These are phyloP conservation scores for Ceraceosorus guamensis DNA, from an alignment of 1,284 basidiomycete genomes.

Conservation along the genomic window DNA sequence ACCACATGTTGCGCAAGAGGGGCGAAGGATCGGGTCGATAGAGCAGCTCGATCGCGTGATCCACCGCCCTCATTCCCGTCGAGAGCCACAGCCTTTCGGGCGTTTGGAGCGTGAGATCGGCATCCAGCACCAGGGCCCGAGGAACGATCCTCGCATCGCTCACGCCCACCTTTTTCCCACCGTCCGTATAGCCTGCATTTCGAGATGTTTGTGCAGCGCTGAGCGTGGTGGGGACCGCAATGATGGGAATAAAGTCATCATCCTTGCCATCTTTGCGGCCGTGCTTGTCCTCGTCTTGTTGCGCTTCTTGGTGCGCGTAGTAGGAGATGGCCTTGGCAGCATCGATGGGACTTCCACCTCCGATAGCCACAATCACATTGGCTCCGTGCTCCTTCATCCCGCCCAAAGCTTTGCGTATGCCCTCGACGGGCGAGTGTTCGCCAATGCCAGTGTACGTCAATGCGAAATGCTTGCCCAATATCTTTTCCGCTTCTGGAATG, in stretches of 20 bases:
- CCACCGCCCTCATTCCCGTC: conserved; percentile 56
- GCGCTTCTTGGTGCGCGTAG: conserved; percentile 16
- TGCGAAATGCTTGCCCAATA: conserved; percentile 21
- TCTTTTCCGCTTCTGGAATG: conserved; percentile 16
- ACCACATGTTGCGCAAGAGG: conserved; percentile 52
- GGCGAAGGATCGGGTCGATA: conserved; percentile 59
- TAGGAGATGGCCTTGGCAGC: conserved; percentile 52
- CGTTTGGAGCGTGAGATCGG: conserved; percentile 64
- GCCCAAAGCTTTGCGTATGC: conserved; percentile 56
- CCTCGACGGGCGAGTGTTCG: conserved; percentile 66
- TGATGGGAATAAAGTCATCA: conserved; percentile 51
- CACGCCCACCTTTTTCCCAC: conserved; percentile 62
- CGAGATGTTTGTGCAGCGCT: conserved; percentile 64
- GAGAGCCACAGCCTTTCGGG: conserved; percentile 73
- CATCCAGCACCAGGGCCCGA: conserved; percentile 64
- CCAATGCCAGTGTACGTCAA: conserved; percentile 66
- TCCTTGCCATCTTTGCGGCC: too few species aligned
- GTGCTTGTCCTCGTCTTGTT: conserved; percentile 39
- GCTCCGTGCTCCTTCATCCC: conserved; percentile 57
- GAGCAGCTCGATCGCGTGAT: conserved; percentile 70
- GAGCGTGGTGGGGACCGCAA: conserved; percentile 73
- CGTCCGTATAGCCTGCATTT: conserved; percentile 68
- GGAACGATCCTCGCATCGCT: conserved; percentile 46
- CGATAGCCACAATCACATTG: conserved; percentile 59
- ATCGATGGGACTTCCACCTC: conserved; percentile 73